These are phyloP conservation scores for Taphrina deformans DNA, from an alignment of 1,139 yeast species.

Conservation along the genomic window DNA sequence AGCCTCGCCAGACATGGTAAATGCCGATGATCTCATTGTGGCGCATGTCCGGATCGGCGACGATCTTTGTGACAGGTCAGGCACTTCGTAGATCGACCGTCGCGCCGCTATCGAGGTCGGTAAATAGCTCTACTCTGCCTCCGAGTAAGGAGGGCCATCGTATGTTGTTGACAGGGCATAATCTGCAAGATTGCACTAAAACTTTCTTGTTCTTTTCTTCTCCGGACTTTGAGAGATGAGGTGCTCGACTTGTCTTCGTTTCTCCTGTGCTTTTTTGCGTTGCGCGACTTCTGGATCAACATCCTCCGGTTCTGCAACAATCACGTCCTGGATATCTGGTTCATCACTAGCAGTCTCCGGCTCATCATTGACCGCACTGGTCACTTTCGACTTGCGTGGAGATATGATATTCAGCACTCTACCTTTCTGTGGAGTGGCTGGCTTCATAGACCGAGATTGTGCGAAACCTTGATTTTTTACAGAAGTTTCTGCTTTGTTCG, in stretches of 20 bases:
- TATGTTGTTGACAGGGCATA: too few species aligned
- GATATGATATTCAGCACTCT: constrained; percentile 2
- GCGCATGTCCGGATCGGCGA: background rate
- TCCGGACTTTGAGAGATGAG: background rate
- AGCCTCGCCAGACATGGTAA: background rate
- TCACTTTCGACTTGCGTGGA: background rate
- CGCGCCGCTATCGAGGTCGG: too few species aligned
- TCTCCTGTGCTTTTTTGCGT: background rate
- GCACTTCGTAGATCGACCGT: background rate
- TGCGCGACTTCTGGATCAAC: background rate
- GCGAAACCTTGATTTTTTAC: background rate
- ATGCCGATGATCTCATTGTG: background rate
- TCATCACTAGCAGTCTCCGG: too few species aligned
- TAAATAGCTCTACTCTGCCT: too few species aligned
- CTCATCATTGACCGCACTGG: background rate
- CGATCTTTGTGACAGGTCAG: background rate
- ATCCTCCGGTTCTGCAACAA: background rate
- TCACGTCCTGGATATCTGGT: too few species aligned
- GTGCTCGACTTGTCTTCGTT: background rate
- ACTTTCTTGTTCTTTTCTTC: constrained; percentile 2
- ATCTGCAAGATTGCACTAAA: too few species aligned
- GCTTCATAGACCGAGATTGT: background rate
- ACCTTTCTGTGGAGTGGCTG: background rate
- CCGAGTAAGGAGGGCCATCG: too few species aligned
- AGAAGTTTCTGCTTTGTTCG: background rate